Evolutionary conservation across 768 basidiomycete genomes (phyloP), one percentile per base, ranked within the genome.

Genomic region (Cystobasidiopsis lactophilus): DNA sequence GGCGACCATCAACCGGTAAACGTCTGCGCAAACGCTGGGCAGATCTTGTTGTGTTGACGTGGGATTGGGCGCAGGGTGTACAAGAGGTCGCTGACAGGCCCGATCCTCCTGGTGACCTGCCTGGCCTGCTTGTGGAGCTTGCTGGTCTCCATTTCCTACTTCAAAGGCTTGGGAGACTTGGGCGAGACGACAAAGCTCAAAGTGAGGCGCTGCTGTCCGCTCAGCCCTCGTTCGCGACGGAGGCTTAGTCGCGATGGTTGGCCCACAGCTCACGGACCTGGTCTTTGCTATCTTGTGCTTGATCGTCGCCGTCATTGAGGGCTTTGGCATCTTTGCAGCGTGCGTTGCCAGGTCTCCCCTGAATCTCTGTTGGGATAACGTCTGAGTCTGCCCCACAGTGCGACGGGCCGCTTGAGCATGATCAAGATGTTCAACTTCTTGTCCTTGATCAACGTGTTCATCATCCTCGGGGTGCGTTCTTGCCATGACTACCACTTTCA

Each of bases 261-360:
- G 38, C 13, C 7, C 27, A 24, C 10, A 43, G 41, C 19, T 43
- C n/a, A 4, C 23, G 14, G 50, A 30, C 14, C 26, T 18, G 27
- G 44, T 51, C 39, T 45, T 51, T 11, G 31, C 21, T 14, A 38
- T 31, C 50, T 58, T 60, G 11, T 57, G 59, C 51, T 54, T 58
- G 51, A 56, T 50, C 21, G 16, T 19, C 1, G 47, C 5, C 14
- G 23, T 11, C 16, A n/a, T 29, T 10, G 45, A 47, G 29, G 30
- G 21, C 16, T 47, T 27, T 47, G 45, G 45, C 14, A 11, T 47
- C 24, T 9, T 47, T 13, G 45, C 45, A 9, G 45, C 45, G 16
- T 4, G 4, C 23, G 27, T 26, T 11, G 41, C 27, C 10, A 9
- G 41, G n/a, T n/a, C n/a, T n/a, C 27, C 41, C 19, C 11, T 19